A percentile compares a stretch with the other conserved stretches of the same genome.
Conservation (phyloP, 75 land plant species). For the Sequoiadendron giganteum region DNA sequence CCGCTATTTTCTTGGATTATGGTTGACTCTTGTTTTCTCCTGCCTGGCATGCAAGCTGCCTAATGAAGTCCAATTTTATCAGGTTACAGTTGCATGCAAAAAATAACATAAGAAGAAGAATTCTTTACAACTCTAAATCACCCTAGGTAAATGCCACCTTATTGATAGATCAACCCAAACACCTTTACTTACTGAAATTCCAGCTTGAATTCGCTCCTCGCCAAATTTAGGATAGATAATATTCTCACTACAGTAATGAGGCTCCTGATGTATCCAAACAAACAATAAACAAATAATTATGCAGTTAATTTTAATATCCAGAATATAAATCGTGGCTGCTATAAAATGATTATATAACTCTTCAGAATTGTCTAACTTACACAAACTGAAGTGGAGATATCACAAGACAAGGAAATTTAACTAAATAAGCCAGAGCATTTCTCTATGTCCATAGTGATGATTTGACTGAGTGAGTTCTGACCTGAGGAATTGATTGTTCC, state of each 20-base stretch:
- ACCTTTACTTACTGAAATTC: constrained; percentile 15
- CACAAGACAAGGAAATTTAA: background rate
- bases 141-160: constrained; percentile 2
- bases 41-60: background rate
- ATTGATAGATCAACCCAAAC: background rate
- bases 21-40: background rate
- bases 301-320: constrained; percentile 28
- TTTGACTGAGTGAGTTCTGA: background rate
- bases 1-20: background rate
- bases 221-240: constrained; percentile 20
- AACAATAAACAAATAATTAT: constrained; percentile 20
- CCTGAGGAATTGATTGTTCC: constrained; percentile 1
- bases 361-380: background rate
- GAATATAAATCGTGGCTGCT: constrained; percentile 27
- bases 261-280: constrained; percentile 25
- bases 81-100: background rate
- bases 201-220: constrained; percentile 18
- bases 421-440: background rate
- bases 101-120: background rate
- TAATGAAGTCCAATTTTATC: background rate
- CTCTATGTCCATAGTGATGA: background rate
- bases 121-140: background rate
- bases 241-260: constrained; percentile 32
- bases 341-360: background rate
- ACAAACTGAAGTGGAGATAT: background rate